Conservation (phyloP, 257 asterid species). For the Nicotiana noctiflora region DNA sequence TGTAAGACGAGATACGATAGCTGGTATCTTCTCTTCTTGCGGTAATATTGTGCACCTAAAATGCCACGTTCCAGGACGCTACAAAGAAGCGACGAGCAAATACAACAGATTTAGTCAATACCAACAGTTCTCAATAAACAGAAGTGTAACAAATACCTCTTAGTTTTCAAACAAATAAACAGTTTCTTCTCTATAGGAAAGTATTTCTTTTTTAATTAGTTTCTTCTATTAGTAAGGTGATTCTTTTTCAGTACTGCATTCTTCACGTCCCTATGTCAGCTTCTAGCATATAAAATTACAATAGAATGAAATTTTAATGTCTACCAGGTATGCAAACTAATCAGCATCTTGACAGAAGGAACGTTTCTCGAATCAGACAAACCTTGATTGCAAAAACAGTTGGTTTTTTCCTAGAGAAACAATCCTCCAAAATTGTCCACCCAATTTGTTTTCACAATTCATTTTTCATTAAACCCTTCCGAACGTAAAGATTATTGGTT, state of each 20-base stretch:
- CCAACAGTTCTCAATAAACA: background rate
- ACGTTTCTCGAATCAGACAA: background rate
- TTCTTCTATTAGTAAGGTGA: background rate
- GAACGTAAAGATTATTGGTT: background rate
- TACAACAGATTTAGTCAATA: background rate
- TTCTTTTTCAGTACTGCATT: background rate
- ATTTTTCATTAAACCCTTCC: background rate
- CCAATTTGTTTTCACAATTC: background rate
- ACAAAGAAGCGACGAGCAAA: background rate
- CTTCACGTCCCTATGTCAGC: background rate
- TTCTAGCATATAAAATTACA: background rate
- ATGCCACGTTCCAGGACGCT: conserved; percentile 93
- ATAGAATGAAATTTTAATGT: background rate
- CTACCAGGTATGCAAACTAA: background rate
- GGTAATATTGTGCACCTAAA: conserved; percentile 92
- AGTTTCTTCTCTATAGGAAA: background rate
- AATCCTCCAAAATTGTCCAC: background rate
- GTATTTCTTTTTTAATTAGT: background rate
- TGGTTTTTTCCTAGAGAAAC: background rate
- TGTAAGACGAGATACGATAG: conserved; percentile 60
- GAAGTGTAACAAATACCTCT: background rate
- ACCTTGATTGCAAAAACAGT: background rate
- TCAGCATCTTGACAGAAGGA: background rate
- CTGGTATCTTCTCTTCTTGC: conserved; percentile 81
- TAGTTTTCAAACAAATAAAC: background rate